phyloP scores from a whole-genome alignment of 2,329 filamentous ascomycete genomes.

The Endoconidiophora laricicola region DNA sequence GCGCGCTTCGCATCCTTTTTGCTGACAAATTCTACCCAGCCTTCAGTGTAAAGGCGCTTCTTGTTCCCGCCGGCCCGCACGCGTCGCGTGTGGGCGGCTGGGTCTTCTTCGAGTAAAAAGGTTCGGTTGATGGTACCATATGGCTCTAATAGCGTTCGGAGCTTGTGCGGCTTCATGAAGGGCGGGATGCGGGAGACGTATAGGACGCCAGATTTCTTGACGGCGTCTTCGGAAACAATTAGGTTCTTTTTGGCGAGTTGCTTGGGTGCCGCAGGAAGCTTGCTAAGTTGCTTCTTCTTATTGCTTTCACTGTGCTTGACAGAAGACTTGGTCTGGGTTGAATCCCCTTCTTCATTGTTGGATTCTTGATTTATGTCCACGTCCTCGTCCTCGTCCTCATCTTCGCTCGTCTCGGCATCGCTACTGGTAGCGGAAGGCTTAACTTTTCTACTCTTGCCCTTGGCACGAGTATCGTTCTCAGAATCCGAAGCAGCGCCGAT shows the following conservation, averaged over 20 bases:
- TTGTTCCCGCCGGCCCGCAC: slow-evolving; percentile 65
- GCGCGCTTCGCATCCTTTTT: slow-evolving; percentile 66
- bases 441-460: slow-evolving; percentile 15
- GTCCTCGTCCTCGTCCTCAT: slow-evolving; percentile 13
- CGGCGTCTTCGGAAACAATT: slow-evolving; percentile 43
- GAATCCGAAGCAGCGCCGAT: slow-evolving; percentile 22
- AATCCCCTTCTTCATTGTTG: slow-evolving; percentile 15
- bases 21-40: slow-evolving; percentile 67
- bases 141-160: slow-evolving; percentile 56
- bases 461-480: slow-evolving; percentile 17
- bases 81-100: slow-evolving; percentile 45
- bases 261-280: slow-evolving; percentile 9
- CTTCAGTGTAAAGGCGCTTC: slow-evolving; percentile 65
- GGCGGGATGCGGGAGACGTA: slow-evolving; percentile 74
- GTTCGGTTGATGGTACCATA: slow-evolving; percentile 64
- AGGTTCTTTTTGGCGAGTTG: slow-evolving; percentile 50
- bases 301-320: slow-evolving; percentile 28
- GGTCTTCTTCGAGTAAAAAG: slow-evolving; percentile 64
- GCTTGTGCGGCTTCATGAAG: slow-evolving; percentile 71
- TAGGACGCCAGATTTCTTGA: slow-evolving; percentile 61
- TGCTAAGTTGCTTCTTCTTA: slow-evolving; percentile 21
- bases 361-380: slow-evolving; percentile 15
- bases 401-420: slow-evolving; percentile 14
- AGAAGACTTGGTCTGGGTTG: slow-evolving; percentile 15
- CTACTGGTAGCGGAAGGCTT: slow-evolving; percentile 18